These are phyloP conservation scores for Pestalotiopsis sp. DNA, from an alignment of 2,329 filamentous ascomycete species.

Conservation along the genomic window DNA sequence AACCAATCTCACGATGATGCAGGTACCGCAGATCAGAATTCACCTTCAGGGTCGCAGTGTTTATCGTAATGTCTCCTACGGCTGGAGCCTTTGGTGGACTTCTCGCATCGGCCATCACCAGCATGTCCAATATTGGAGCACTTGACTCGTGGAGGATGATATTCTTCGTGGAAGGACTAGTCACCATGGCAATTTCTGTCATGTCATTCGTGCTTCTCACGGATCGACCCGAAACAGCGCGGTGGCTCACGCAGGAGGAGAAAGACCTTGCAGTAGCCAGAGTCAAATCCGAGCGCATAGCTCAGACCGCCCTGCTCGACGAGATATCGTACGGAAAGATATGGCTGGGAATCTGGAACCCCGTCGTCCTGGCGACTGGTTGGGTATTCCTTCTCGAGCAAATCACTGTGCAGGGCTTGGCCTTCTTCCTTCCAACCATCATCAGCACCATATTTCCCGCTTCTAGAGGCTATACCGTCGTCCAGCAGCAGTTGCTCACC, in stretches of 20 bases:
- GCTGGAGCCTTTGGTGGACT: conserved; percentile 74
- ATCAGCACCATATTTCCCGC: conserved; percentile 69
- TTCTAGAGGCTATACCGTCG: conserved; percentile 40
- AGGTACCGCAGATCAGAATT: conserved; percentile 68
- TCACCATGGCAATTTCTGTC: conserved; percentile 54
- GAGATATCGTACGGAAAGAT: conserved; percentile 63
- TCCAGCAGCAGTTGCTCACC: conserved; percentile 70
- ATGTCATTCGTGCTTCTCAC: conserved; percentile 67
- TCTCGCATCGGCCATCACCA: conserved; percentile 66
- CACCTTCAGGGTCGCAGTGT: conserved; percentile 67
- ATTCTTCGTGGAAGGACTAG: conserved; percentile 50
- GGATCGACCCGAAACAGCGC: conserved; percentile 68
- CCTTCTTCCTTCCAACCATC: conserved; percentile 73
- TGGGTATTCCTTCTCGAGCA: conserved; percentile 32
- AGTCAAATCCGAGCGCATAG: conserved; percentile 70
- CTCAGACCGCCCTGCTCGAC: conserved; percentile 65
- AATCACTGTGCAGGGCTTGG: conserved; percentile 72
- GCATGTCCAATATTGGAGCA: conserved; percentile 53
- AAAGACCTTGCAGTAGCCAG: conserved; percentile 68
- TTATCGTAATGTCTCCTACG: conserved; percentile 72
- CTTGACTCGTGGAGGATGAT: conserved; percentile 33
- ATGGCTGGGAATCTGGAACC: conserved; percentile 64
- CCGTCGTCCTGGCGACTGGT: conserved; percentile 43
- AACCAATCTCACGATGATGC: too few relatives aligned
- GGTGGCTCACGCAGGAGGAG: conserved; percentile 68